Evolutionary conservation across 371 early-diverging fungal genomes (phyloP).

Genomic region (Mortierella sp.): DNA sequence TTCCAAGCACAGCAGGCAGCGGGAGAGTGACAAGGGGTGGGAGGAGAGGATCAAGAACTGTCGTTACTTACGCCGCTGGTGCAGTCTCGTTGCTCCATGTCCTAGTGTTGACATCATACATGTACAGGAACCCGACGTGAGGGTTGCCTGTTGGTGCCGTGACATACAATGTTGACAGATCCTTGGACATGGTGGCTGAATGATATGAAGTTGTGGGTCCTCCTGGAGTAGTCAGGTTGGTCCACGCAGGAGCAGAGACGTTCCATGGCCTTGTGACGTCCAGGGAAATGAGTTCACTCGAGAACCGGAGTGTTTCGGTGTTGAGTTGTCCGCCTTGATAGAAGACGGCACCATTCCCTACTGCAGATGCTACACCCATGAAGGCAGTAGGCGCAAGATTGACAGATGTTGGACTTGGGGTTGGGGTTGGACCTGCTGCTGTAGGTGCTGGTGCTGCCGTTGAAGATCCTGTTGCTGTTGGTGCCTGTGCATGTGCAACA

Average conservation of each 20-base stretch:
- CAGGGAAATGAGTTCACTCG: slow-evolving; percentile 28
- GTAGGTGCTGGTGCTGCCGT: no score
- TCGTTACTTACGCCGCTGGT: slow-evolving; percentile 38
- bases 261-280: slow-evolving; percentile 28
- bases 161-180: slow-evolving; percentile 16
- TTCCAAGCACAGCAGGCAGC: not conserved
- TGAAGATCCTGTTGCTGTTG: slow-evolving; percentile 2
- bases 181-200: slow-evolving; percentile 36
- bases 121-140: slow-evolving; percentile 17
- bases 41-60: not conserved
- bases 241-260: slow-evolving; percentile 32
- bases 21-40: not conserved
- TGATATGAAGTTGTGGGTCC: slow-evolving; percentile 22
- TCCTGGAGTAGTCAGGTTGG: slow-evolving; percentile 17
- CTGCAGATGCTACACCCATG: slow-evolving; percentile 20
- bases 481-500: not conserved
- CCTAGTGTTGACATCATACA: slow-evolving; percentile 20
- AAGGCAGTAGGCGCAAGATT: slow-evolving; percentile 13
- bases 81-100: slow-evolving; percentile 27
- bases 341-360: slow-evolving; percentile 14
- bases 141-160: slow-evolving; percentile 21
- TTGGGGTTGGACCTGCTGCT: no score
- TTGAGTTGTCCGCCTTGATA: slow-evolving; percentile 48
- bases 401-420: not conserved
- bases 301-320: not conserved